These are phyloP conservation scores for Magnolia kwangsiensis DNA, from an alignment of 164 flowering plant species.

Conservation along the genomic window DNA sequence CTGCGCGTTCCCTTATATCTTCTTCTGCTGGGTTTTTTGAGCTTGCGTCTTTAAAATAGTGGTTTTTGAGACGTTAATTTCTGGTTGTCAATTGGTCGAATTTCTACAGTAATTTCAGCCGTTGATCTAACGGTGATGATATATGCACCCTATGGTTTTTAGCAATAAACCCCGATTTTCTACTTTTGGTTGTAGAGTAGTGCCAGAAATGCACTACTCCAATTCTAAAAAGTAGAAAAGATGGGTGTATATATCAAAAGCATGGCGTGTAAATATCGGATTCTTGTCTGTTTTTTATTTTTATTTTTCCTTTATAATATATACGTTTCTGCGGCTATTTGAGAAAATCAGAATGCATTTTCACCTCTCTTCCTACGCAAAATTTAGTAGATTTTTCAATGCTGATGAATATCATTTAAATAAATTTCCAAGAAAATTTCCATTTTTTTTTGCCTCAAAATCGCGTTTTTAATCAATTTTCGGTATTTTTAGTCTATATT, in stretches of 20 bases:
- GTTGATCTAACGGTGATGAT: too few species aligned
- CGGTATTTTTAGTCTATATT: neutral
- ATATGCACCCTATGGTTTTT: too few species aligned
- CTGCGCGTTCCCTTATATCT: neutral
- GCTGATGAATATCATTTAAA: too few species aligned
- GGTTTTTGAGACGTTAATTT: neutral
- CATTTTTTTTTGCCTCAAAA: neutral
- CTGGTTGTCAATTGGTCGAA: neutral
- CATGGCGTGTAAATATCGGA: neutral
- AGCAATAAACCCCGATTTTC: neutral
- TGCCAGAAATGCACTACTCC: neutral
- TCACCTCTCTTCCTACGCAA: too few species aligned
- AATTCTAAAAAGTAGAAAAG: neutral
- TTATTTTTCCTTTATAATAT: too few species aligned
- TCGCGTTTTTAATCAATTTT: neutral
- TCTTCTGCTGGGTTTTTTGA: neutral
- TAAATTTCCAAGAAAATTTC: too few species aligned
- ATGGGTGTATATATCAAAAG: neutral
- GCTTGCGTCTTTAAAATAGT: neutral
- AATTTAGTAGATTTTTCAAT: too few species aligned
- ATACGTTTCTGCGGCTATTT: too few species aligned
- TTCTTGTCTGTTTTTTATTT: neutral
- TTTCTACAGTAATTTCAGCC: too few species aligned
- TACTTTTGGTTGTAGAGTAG: neutral
- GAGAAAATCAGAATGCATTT: too few species aligned